Conservation (phyloP, 257 asterid species). For the Cordia subcordata region DNA sequence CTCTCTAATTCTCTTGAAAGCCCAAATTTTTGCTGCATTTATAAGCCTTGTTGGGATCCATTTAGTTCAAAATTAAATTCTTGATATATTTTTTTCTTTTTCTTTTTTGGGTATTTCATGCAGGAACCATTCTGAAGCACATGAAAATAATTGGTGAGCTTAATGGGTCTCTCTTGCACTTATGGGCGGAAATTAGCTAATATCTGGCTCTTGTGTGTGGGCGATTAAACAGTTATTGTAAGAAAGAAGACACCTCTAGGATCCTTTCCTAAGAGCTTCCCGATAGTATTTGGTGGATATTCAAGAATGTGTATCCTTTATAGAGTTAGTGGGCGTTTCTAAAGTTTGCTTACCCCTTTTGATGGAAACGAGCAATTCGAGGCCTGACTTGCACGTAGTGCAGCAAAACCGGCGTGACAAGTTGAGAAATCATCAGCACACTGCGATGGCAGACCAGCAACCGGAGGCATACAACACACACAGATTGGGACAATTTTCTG, state of each 20-base stretch:
- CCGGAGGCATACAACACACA: slow-evolving; percentile 13
- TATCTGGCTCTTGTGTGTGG: too few species aligned
- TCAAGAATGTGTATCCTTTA: not conserved
- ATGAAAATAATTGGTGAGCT: too few species aligned
- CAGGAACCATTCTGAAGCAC: not conserved
- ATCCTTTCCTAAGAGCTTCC: too few species aligned
- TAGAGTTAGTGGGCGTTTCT: too few species aligned
- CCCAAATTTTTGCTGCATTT: not conserved
- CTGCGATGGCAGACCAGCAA: slow-evolving; percentile 12
- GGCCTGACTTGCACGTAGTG: slow-evolving; percentile 60
- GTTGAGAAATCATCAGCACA: slow-evolving; percentile 42
- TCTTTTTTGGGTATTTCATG: not conserved
- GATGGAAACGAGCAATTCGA: slow-evolving; percentile 29
- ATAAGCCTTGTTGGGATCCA: not conserved
- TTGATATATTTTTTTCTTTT: too few species aligned
- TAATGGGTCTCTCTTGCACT: too few species aligned
- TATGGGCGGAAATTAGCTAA: too few species aligned
- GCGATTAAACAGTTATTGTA: too few species aligned
- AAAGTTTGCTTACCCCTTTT: too few species aligned
- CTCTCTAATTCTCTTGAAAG: not conserved
- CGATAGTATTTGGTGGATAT: too few species aligned
- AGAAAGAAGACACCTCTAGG: too few species aligned
- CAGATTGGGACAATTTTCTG: slow-evolving; percentile 18
- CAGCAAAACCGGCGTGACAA: slow-evolving; percentile 75
- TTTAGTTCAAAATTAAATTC: too few species aligned